These are phyloP conservation scores for Ramichloridium luteum DNA, from an alignment of 2,329 filamentous ascomycete genomes.

Conservation along the genomic window DNA sequence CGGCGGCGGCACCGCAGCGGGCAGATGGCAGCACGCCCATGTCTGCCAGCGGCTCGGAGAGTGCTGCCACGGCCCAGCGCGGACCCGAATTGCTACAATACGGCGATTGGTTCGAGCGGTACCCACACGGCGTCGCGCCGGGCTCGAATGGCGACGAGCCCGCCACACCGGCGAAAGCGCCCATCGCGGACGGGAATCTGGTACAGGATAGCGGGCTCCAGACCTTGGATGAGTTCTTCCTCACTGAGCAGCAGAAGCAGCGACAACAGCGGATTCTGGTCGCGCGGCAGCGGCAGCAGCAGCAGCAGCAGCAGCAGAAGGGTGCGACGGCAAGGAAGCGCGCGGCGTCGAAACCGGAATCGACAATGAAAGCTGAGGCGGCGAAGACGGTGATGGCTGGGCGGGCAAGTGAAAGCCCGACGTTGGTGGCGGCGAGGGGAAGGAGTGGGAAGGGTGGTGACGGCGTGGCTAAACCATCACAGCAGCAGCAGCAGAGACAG, in stretches of 20 bases:
- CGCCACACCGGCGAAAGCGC: conserved; percentile 51
- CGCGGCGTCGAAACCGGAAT: too few relatives aligned
- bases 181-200: conserved; percentile 74
- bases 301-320: conserved; percentile 10
- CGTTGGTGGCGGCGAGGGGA: too few relatives aligned
- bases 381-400: too few relatives aligned
- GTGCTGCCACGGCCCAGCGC: too few relatives aligned
- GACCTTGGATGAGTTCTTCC: conserved; percentile 89
- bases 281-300: conserved; percentile 17
- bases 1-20: too few relatives aligned
- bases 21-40: background rate
- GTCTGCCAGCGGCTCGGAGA: too few relatives aligned
- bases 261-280: too few relatives aligned
- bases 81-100: conserved; percentile 73
- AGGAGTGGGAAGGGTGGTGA: too few relatives aligned
- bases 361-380: too few relatives aligned
- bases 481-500: too few relatives aligned
- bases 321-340: background rate
- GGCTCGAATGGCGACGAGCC: conserved; percentile 62
- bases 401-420: too few relatives aligned
- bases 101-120: conserved; percentile 92
- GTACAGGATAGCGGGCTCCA: conserved; percentile 84
- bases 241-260: conserved; percentile 52
- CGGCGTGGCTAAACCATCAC: too few relatives aligned
- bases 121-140: conserved; percentile 70